Percentiles rank a stretch among this genome's conserved stretches.
Conservation (phyloP, 768 basidiomycete genomes). For the Collybia sp. region DNA sequence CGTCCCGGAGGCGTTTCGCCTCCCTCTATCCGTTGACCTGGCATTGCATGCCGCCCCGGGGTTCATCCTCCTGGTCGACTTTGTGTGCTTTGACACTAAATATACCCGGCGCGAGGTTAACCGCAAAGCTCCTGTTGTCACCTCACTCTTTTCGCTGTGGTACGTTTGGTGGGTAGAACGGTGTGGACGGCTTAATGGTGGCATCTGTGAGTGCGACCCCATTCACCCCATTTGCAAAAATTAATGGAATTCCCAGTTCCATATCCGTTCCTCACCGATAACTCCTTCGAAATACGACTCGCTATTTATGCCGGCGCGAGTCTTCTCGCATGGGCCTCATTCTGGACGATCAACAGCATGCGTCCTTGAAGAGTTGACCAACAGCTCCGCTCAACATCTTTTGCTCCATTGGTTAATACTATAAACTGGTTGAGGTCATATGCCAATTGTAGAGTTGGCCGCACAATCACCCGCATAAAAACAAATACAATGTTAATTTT, state of each 20-base stretch:
- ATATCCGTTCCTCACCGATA: conserved; percentile 77
- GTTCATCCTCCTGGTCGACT: conserved; percentile 56
- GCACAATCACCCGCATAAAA: no score
- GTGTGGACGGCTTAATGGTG: conserved; percentile 52
- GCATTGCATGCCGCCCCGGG: conserved; percentile 64
- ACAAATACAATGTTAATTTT: no score
- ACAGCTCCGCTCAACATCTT: no score
- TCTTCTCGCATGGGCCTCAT: conserved; percentile 47
- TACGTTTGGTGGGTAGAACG: conserved; percentile 69
- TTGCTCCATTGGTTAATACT: no score
- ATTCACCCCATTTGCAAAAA: conserved; percentile 2
- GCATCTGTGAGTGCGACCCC: conserved; percentile 40
- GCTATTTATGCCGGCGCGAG: conserved; percentile 56
- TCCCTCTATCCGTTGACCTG: conserved; percentile 56
- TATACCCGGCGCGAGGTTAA: conserved; percentile 31
- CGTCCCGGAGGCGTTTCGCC: conserved; percentile 19
- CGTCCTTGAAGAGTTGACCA: conserved; percentile 26
- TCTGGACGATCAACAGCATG: conserved; percentile 54
- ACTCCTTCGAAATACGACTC: conserved; percentile 43
- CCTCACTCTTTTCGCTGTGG: conserved; percentile 27
- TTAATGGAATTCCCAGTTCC: conserved; percentile 45
- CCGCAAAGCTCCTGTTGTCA: conserved; percentile 21
- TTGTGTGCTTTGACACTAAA: conserved; percentile 58
- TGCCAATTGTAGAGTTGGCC: no score
- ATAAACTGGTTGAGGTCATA: no score